Conservation (phyloP, 306 rosid genomes). For the Vigna mungo region DNA sequence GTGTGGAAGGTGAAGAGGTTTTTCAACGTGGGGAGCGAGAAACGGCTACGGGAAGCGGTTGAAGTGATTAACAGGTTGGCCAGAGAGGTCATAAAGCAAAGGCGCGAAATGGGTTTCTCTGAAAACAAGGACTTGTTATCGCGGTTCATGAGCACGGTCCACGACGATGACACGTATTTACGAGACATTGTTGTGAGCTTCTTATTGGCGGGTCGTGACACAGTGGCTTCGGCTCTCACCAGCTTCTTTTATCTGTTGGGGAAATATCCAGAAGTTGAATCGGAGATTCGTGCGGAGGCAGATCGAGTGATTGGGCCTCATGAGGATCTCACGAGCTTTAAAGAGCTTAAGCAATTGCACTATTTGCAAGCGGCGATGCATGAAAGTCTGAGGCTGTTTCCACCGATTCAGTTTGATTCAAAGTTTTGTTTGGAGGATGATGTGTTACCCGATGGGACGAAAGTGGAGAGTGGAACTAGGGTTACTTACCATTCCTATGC, state of each 20-base stretch:
- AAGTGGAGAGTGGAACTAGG: slow-evolving; percentile 74
- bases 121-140: slow-evolving; percentile 65
- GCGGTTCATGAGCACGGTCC: slow-evolving; percentile 61
- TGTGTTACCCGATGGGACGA: slow-evolving; percentile 71
- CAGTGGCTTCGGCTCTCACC: slow-evolving; percentile 75
- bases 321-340: slow-evolving; percentile 38
- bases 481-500: slow-evolving; percentile 85
- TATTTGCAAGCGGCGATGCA: slow-evolving; percentile 64
- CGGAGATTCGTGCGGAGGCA: slow-evolving; percentile 54
- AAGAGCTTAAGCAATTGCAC: slow-evolving; percentile 59
- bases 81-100: slow-evolving; percentile 58
- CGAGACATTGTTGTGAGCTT: slow-evolving; percentile 77
- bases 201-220: slow-evolving; percentile 82
- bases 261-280: slow-evolving; percentile 48
- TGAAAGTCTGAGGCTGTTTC: slow-evolving; percentile 76
- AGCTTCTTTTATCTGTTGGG: slow-evolving; percentile 72
- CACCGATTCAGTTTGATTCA: slow-evolving; percentile 82
- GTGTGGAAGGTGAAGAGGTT: slow-evolving; percentile 73
- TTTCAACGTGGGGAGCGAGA: slow-evolving; percentile 68
- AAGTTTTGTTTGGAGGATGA: slow-evolving; percentile 71
- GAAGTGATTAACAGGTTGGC: slow-evolving; percentile 58
- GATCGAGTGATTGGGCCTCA: slow-evolving; percentile 52
- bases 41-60: slow-evolving; percentile 50
- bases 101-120: slow-evolving; percentile 51
- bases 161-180: slow-evolving; percentile 65